Conservation (phyloP, 2,329 filamentous ascomycete genomes). For the Aspergillus sp. region DNA sequence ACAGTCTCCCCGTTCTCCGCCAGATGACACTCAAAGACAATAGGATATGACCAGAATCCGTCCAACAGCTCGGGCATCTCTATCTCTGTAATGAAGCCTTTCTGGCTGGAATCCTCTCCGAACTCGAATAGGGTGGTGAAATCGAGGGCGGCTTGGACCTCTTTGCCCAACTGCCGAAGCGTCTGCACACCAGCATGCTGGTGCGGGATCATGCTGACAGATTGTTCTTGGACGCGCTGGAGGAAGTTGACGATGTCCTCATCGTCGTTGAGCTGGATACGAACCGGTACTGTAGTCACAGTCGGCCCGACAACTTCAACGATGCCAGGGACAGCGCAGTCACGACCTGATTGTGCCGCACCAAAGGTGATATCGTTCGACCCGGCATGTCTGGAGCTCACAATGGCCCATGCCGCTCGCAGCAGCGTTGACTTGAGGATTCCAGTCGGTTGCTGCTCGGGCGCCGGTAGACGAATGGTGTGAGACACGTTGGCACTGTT, state of each 20-base stretch:
- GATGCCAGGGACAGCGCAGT: constrained; percentile 8
- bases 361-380: constrained; percentile 17
- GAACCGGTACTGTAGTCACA: constrained; percentile 15
- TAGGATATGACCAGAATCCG: background rate
- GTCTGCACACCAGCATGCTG: constrained; percentile 49
- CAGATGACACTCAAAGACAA: background rate
- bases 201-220: constrained; percentile 56
- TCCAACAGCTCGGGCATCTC: background rate
- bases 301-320: constrained; percentile 12
- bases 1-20: background rate
- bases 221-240: constrained; percentile 55
- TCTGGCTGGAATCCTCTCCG: background rate
- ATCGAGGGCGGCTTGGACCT: background rate
- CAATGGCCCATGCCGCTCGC: constrained; percentile 11
- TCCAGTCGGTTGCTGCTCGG: background rate
- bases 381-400: constrained; percentile 10
- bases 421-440: background rate
- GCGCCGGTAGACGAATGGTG: background rate
- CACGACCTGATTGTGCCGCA: constrained; percentile 10
- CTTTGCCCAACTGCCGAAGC: background rate
- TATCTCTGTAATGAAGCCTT: background rate
- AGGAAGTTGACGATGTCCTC: constrained; percentile 50
- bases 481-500: background rate
- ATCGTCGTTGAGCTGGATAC: background rate
- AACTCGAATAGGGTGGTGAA: background rate